Base-by-base conservation (phyloP, 352 stramenopile species). In the Peronospora tabacina region DNA sequence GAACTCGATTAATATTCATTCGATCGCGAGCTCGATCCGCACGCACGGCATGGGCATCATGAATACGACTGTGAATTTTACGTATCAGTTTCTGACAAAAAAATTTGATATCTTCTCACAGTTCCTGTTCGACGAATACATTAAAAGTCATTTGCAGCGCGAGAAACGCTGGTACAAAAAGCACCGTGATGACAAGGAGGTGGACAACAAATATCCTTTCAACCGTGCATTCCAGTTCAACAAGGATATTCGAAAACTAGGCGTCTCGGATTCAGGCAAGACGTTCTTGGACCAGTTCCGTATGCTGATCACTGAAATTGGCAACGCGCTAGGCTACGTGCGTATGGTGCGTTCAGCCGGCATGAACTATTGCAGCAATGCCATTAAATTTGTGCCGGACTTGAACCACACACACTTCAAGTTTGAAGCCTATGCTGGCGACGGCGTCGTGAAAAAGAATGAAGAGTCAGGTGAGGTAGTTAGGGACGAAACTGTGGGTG, bases 11-110 rank as follows among this genome's bases (percentile, higher is more conserved):
- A 95, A 90, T 57, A 94, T 97, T 36, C 82, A 96, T 49, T 92
- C 72, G 40, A 90, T 98, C 45, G 70, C 82, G 12, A 88, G 78
- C 44, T 96, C 83, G 4, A 88, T 98, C 36, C 79, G 83, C 16
- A 96, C 95, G n/a, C 94, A 98, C 53, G 94, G 94, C 47, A 92
- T 97, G 72, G 94, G 94, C 29, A 96, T 98, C 57, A 81, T 97
- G 63, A 97, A 95, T 64, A 97, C 87, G 10, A 94, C 90, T 1
- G 90, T 98, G 17, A 97, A 97, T 69, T 96, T 96, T 48, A 96
- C 89, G 49, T 98, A 97, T 59, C 87, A 97, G 64, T 95, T 96
- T 52, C 68, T 98, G 49, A 85, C 82, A 6, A 88, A 93, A 44
- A 95, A 95, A 54, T 90, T 92, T 33, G 80, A 91, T 53, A 90